Percentiles rank a stretch among this genome's conserved stretches.
These are phyloP conservation scores for Dittrichia graveolens DNA, from an alignment of 129 eudicot species.

Conservation along the genomic window DNA sequence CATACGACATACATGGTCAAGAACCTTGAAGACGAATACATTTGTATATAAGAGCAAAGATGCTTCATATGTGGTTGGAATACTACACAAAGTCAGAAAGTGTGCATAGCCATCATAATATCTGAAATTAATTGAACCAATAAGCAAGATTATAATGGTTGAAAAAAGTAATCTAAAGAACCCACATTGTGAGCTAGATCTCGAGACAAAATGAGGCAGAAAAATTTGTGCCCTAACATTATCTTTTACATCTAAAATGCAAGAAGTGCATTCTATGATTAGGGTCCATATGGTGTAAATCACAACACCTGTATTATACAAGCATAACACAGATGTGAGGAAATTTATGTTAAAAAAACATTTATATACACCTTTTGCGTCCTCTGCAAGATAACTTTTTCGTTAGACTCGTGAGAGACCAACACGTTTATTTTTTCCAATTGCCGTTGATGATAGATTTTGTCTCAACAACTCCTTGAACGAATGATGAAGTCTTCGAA, in stretches of 20 bases:
- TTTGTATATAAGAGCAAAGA: not conserved
- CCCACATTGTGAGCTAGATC: conserved; percentile 16
- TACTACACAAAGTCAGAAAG: not conserved
- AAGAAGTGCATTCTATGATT: not conserved
- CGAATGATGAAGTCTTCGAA: too few species aligned
- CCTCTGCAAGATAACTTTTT: conserved; percentile 60
- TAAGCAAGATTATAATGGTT: not conserved
- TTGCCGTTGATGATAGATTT: conserved; percentile 51
- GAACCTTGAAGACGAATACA: conserved; percentile 6
- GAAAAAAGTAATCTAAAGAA: not conserved
- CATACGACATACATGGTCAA: conserved; percentile 6
- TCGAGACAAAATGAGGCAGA: not conserved
- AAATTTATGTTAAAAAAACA: not conserved
- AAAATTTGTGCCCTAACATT: conserved; percentile 9
- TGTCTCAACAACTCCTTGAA: conserved; percentile 68
- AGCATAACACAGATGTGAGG: not conserved
- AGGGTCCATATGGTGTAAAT: not conserved
- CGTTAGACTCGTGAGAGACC: conserved; percentile 62
- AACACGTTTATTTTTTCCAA: conserved; percentile 57
- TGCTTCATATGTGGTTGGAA: conserved; percentile 8
- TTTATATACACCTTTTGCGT: conserved; percentile 55
- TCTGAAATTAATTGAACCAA: not conserved
- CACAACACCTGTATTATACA: conserved; percentile 9
- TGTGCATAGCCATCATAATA: conserved; percentile 12
- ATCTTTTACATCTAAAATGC: not conserved